phyloP scores from a whole-genome alignment of 805 yeast genomes.

The Candida piceae region DNA sequence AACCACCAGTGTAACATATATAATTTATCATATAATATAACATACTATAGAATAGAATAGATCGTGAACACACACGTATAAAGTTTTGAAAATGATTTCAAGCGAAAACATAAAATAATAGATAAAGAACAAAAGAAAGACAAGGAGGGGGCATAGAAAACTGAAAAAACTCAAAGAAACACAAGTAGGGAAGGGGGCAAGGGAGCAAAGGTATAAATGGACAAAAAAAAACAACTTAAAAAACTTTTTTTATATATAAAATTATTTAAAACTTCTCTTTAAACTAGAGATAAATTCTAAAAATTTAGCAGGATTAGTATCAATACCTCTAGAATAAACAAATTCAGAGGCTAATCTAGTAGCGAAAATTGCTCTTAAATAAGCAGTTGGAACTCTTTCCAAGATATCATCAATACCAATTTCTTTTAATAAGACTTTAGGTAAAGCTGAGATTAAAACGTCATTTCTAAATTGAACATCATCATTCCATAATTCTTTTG shows the following conservation, averaged over 20 bases:
- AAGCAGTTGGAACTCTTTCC: constrained; percentile 78
- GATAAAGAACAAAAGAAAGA: no score
- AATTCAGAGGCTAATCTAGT: constrained; percentile 79
- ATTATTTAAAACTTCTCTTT: constrained; percentile 35
- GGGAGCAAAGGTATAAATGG: background rate
- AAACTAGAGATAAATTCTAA: constrained; percentile 61
- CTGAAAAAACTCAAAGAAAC: constrained; percentile 1
- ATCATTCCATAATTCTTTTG: constrained; percentile 78
- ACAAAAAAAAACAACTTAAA: background rate
- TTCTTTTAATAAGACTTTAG: constrained; percentile 59
- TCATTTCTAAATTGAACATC: constrained; percentile 73
- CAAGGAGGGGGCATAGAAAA: no score
- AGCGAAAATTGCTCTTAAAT: constrained; percentile 83
- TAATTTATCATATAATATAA: no score
- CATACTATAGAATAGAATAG: no score
- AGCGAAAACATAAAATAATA: no score
- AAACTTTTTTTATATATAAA: background rate
- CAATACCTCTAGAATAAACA: constrained; percentile 77
- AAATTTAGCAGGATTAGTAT: constrained; percentile 74
- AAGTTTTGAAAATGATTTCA: no score
- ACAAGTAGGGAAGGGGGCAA: background rate
- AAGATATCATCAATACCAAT: constrained; percentile 66
- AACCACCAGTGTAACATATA: no score
- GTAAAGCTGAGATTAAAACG: constrained; percentile 73
- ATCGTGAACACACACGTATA: no score